A percentile compares a stretch with the other conserved stretches of the same genome.
phyloP scores from a whole-genome alignment of 495 filamentous ascomycete genomes.

The Aspergillus panamensis region DNA sequence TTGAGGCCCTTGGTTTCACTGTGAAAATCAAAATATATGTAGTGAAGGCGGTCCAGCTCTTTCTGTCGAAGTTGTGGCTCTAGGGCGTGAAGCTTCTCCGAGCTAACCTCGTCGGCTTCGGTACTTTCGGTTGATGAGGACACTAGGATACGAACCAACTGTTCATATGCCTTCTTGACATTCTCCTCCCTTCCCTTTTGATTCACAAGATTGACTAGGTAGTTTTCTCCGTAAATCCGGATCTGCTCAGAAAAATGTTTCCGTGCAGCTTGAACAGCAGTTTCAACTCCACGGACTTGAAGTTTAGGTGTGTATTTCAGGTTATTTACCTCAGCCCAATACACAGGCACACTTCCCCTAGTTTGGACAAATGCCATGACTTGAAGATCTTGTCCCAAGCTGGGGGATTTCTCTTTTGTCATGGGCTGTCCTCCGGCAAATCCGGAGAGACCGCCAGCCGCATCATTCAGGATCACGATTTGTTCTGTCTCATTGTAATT shows the following conservation, averaged over 20 bases:
- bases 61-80: constrained; percentile 59
- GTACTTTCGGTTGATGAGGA: constrained; percentile 62
- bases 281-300: constrained; percentile 78
- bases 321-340: constrained; percentile 91
- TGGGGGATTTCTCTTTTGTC: constrained; percentile 62
- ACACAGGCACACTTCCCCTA: constrained; percentile 88
- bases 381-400: constrained; percentile 69
- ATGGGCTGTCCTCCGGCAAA: constrained; percentile 74
- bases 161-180: constrained; percentile 89
- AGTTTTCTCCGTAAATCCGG: constrained; percentile 88
- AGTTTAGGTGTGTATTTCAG: constrained; percentile 86
- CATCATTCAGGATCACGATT: constrained; percentile 79
- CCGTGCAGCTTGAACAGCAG: constrained; percentile 72
- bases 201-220: constrained; percentile 94
- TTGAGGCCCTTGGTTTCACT: constrained; percentile 91
- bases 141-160: constrained; percentile 71
- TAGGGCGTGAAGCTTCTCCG: constrained; percentile 77
- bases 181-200: constrained; percentile 83
- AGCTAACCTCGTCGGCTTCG: constrained; percentile 52
- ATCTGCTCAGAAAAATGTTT: constrained; percentile 93
- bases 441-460: constrained; percentile 66
- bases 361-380: constrained; percentile 94
- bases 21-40: constrained; percentile 98
- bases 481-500: constrained; percentile 99
- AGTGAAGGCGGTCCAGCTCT: constrained; percentile 79